Evolutionary conservation across 495 filamentous ascomycete genomes (phyloP).

Genomic region (Parachaetomium inaequale): DNA sequence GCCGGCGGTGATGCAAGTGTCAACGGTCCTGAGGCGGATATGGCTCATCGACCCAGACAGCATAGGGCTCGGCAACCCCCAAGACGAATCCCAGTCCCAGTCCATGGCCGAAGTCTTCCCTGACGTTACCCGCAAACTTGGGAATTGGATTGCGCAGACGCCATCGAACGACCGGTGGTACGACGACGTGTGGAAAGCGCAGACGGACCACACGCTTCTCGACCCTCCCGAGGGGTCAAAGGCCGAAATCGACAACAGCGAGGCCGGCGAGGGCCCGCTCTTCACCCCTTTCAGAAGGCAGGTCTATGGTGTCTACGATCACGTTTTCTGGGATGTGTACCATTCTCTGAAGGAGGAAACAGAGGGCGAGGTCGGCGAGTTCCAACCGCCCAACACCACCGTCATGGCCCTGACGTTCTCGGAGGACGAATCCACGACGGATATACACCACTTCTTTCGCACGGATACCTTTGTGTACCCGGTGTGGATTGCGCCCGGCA

Average conservation of each 20-base stretch:
- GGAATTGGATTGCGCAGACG: neutral
- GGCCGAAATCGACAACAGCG: neutral
- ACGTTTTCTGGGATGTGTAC: constrained; percentile 1
- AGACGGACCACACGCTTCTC: neutral
- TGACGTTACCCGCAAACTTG: neutral
- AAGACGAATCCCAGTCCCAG: neutral
- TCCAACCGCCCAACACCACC: neutral
- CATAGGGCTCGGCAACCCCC: neutral
- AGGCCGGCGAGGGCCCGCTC: neutral
- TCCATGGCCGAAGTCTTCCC: neutral
- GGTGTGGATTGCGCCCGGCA: neutral
- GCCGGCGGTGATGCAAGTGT: constrained; percentile 2
- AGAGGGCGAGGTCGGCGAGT: neutral
- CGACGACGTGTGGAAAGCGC: neutral
- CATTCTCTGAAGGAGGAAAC: neutral
- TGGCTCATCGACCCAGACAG: neutral
- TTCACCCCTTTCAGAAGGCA: neutral
- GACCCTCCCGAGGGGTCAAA: neutral
- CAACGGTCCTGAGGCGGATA: neutral
- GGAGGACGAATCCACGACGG: neutral
- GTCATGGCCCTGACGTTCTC: neutral
- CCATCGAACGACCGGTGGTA: neutral
- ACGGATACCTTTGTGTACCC: constrained; percentile 1
- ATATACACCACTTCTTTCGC: neutral
- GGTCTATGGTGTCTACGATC: neutral